phyloP scores from a whole-genome alignment of 371 early-diverging fungal genomes.

The Gilbertella persicaria region DNA sequence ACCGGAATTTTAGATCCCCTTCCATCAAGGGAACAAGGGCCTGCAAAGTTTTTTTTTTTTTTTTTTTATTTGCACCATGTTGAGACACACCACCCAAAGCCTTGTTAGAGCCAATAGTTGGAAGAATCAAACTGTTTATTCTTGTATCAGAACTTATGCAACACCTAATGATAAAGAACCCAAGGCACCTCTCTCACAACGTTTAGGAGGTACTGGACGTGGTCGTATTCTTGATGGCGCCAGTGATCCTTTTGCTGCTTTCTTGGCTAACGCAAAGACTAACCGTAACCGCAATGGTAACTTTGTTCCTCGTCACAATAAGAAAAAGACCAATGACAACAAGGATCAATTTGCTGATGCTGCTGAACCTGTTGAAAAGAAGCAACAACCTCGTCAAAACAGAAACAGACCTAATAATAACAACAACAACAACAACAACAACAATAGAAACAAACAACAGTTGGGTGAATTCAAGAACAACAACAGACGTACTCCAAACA shows the following conservation, averaged over 20 bases:
- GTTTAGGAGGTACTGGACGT: slow-evolving; percentile 47
- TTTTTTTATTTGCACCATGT: slow-evolving; percentile 3
- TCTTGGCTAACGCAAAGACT: slow-evolving; percentile 28
- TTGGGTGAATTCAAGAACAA: slow-evolving; percentile 5
- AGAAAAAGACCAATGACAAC: not conserved
- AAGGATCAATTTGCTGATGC: slow-evolving; percentile 35
- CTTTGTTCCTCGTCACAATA: slow-evolving; percentile 13
- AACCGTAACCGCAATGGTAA: slow-evolving; percentile 19
- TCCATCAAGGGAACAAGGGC: not conserved
- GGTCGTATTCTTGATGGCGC: slow-evolving; percentile 26
- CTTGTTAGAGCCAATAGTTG: slow-evolving; percentile 2
- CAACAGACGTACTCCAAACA: slow-evolving; percentile 1
- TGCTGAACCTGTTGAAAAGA: not conserved
- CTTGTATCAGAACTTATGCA: slow-evolving; percentile 3
- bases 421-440: slow-evolving; percentile 9
- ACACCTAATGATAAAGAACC: slow-evolving; percentile 1
- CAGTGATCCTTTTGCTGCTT: slow-evolving; percentile 40
- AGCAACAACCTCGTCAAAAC: slow-evolving; percentile 11
- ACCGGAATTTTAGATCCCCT: too few relatives aligned
- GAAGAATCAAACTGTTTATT: slow-evolving; percentile 8
- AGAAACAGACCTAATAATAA: slow-evolving; percentile 15
- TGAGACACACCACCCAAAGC: slow-evolving; percentile 11
- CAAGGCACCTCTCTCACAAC: slow-evolving; percentile 21
- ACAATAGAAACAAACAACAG: slow-evolving; percentile 7
- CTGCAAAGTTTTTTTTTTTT: not conserved